Evolutionary conservation across 768 basidiomycete species (phyloP), one percentile per base, ranked within the genome.

Genomic region (Lanmaoa rubissima): DNA sequence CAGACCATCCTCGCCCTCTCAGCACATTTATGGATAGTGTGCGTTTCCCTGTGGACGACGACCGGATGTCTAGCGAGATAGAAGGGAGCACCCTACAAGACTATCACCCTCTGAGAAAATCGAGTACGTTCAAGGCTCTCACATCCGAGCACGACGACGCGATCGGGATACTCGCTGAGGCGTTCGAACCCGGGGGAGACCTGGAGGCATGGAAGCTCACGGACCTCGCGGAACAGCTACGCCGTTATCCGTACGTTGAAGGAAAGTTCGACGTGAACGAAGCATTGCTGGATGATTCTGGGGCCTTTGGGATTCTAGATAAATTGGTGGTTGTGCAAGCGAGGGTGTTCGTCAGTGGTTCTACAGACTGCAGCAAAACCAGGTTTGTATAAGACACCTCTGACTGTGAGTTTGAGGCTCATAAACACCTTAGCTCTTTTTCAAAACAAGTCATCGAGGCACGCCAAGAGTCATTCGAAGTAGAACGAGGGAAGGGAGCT

Each of bases 221-320:
- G 7, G 79, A 79, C 55, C 70, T 80, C 31, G 55, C 71, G 21
- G 76, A 78, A 28, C 75, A 75, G 49, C 63, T 70, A 34, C 57
- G 21, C 35, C 50, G 55, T 5, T 68, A 68, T 48, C 66, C 64
- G 1, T 61, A 60, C 50, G 69, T 65, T 48, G 57, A 62, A 40
- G 51, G 70, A 35, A 57, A 28, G 53, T 34, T 70, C 17, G 45
- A 54, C 4, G 39, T 70, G 13, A 54, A 68, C 19, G 66, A 62
- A 14, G 70, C 73, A 24, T 52, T 79, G 21, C 59, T 82, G 41
- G 61, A 74, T 10, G 85, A 87, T 58, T 54, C 76, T 0, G 85
- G 85, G 0, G 70, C 81, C 24, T 59, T 75, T 47, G 82, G 78
- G 1, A 86, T 86, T 47, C 60, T 87, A 55, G 82, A 86, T 56